Conservation (phyloP, 1,139 yeast species). For the Candida albicans region DNA sequence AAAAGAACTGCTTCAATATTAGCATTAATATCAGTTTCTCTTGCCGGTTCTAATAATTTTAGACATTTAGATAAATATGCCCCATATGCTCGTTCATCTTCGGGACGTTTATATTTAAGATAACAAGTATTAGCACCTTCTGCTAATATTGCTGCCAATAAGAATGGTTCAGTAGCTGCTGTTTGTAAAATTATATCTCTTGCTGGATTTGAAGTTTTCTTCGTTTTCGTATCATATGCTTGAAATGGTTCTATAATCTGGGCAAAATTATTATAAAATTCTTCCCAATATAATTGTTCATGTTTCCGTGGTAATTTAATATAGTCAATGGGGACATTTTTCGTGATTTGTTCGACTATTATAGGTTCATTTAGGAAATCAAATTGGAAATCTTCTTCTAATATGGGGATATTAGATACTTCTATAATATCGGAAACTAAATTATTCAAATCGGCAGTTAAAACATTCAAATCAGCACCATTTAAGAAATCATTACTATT, state of each 20-base stretch:
- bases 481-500: slow-evolving; percentile 13
- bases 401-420: slow-evolving; percentile 17
- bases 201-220: slow-evolving; percentile 44
- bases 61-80: slow-evolving; percentile 58
- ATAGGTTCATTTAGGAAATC: slow-evolving; percentile 11
- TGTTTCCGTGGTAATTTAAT: slow-evolving; percentile 39
- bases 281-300: slow-evolving; percentile 45
- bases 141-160: slow-evolving; percentile 62
- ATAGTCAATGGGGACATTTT: slow-evolving; percentile 15
- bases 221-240: slow-evolving; percentile 31
- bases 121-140: slow-evolving; percentile 58
- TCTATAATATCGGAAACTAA: slow-evolving; percentile 32
- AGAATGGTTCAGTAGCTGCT: slow-evolving; percentile 54
- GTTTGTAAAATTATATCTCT: slow-evolving; percentile 57
- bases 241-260: slow-evolving; percentile 56
- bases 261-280: slow-evolving; percentile 55
- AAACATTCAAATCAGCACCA: slow-evolving; percentile 23
- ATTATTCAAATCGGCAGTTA: slow-evolving; percentile 34
- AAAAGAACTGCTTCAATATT: slow-evolving; percentile 61
- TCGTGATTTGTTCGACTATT: slow-evolving; percentile 10
- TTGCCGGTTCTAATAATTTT: slow-evolving; percentile 44
- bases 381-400: slow-evolving; percentile 11
- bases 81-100: slow-evolving; percentile 51
- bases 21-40: slow-evolving; percentile 28
- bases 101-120: slow-evolving; percentile 30